Conservation (phyloP, 768 basidiomycete species). For the Chiua virens region DNA sequence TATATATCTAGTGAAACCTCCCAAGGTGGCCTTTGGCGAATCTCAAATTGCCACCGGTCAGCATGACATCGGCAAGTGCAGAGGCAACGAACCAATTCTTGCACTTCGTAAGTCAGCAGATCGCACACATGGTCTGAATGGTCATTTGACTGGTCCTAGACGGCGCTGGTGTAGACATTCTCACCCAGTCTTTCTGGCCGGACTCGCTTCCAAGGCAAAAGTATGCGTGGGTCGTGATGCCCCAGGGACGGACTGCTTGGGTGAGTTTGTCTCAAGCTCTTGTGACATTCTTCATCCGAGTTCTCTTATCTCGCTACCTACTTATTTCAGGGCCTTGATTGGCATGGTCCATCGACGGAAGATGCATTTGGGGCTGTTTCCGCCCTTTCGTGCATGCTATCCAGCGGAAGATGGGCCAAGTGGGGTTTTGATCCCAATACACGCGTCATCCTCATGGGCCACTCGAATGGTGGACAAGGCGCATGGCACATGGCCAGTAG, state of each 20-base stretch:
- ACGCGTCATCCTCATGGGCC: constrained; percentile 72
- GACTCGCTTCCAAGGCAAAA: constrained; percentile 58
- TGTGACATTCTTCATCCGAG: neutral
- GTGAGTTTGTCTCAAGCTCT: constrained; percentile 35
- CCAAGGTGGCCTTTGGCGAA: constrained; percentile 35
- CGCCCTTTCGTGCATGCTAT: constrained; percentile 52
- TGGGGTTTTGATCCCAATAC: constrained; percentile 41
- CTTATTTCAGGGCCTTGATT: constrained; percentile 74
- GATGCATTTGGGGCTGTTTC: constrained; percentile 69
- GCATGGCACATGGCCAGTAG: constrained; percentile 77
- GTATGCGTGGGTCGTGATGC: constrained; percentile 75
- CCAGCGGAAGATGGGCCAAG: constrained; percentile 35
- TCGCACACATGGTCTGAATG: neutral
- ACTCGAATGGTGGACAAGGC: constrained; percentile 94
- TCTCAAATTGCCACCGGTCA: neutral
- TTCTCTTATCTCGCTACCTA: neutral
- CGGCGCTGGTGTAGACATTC: constrained; percentile 83
- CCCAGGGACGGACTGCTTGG: constrained; percentile 85
- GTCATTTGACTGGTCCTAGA: constrained; percentile 43
- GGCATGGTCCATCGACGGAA: constrained; percentile 80
- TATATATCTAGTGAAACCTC: constrained; percentile 58
- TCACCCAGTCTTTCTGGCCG: constrained; percentile 55
- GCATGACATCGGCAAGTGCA: constrained; percentile 3
- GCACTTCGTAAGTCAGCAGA: constrained; percentile 54
- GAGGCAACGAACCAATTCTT: constrained; percentile 49